These are phyloP conservation scores for Pouteria glomerata DNA, from an alignment of 148 eudicot genomes.

Conservation along the genomic window DNA sequence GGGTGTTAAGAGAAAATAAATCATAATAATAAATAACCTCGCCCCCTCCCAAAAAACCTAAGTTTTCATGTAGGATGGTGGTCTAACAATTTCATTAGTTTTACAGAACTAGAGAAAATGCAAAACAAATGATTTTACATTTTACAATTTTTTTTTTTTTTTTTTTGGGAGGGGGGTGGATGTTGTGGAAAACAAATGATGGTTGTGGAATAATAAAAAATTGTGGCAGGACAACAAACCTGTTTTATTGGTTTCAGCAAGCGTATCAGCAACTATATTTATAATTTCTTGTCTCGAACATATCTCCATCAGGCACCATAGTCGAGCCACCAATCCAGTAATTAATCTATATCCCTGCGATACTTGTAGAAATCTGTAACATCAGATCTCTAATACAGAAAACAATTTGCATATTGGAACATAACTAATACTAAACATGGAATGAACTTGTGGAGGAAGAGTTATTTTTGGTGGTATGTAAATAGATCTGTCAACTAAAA, in stretches of 20 bases:
- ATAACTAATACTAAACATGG: not conserved
- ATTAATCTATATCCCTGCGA: constrained; percentile 71
- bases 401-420: not conserved
- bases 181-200: too few relatives aligned
- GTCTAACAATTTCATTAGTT: too few relatives aligned
- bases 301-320: constrained; percentile 86
- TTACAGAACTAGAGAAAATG: too few relatives aligned
- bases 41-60: too few relatives aligned
- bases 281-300: constrained; percentile 77
- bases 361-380: constrained; percentile 7
- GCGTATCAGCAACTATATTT: constrained; percentile 55
- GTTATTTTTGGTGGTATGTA: not conserved
- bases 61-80: too few relatives aligned
- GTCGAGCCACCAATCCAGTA: constrained; percentile 60
- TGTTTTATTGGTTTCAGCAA: constrained; percentile 64
- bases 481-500: not conserved
- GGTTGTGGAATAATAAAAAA: too few relatives aligned
- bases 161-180: too few relatives aligned
- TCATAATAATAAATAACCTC: too few relatives aligned
- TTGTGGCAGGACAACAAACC: constrained; percentile 31
- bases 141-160: too few relatives aligned
- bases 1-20: too few relatives aligned
- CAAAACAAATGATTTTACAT: too few relatives aligned
- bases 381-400: constrained; percentile 2
- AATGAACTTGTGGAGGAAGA: not conserved